A percentile compares a stretch with the other conserved stretches of the same genome.
Evolutionary conservation across 192 early-diverging fungal genomes (phyloP).

Genomic region (Rhizoclosmatium sp.): DNA sequence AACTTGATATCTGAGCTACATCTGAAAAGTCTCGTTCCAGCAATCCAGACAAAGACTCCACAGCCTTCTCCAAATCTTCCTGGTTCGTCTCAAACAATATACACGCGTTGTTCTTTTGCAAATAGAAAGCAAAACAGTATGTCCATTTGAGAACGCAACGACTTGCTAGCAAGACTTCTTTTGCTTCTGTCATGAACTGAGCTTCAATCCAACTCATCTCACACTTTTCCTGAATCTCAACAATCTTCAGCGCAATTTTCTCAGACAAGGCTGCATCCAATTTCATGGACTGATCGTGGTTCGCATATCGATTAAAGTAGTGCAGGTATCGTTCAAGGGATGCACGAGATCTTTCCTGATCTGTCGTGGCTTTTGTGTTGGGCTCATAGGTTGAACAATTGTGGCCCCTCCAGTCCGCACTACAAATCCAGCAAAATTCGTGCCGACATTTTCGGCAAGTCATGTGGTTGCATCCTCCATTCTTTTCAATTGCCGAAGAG

Average conservation of each 20-base stretch:
- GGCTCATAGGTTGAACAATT: slow-evolving; percentile 91
- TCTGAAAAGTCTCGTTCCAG: slow-evolving; percentile 42
- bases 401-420: slow-evolving; percentile 95
- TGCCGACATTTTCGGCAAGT: slow-evolving; percentile 95
- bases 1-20: slow-evolving; percentile 72
- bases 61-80: slow-evolving; percentile 93
- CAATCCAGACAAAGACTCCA: slow-evolving; percentile 88
- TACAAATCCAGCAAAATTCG: slow-evolving; percentile 99
- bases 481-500: slow-evolving; percentile 95
- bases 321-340: slow-evolving; percentile 93
- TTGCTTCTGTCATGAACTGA: slow-evolving; percentile 92
- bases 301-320: slow-evolving; percentile 96
- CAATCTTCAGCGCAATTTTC: slow-evolving; percentile 93
- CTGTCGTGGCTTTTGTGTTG: slow-evolving; percentile 82
- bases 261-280: slow-evolving; percentile 78
- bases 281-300: slow-evolving; percentile 96
- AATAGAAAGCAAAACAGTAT: slow-evolving; percentile 94
- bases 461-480: slow-evolving; percentile 99
- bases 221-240: slow-evolving; percentile 88
- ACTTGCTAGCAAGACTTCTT: slow-evolving; percentile 85
- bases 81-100: slow-evolving; percentile 97
- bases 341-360: slow-evolving; percentile 82
- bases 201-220: slow-evolving; percentile 97
- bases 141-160: slow-evolving; percentile 97
- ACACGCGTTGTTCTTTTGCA: slow-evolving; percentile 82